phyloP scores from a whole-genome alignment of 345 rosid species.

The Gossypium australe region DNA sequence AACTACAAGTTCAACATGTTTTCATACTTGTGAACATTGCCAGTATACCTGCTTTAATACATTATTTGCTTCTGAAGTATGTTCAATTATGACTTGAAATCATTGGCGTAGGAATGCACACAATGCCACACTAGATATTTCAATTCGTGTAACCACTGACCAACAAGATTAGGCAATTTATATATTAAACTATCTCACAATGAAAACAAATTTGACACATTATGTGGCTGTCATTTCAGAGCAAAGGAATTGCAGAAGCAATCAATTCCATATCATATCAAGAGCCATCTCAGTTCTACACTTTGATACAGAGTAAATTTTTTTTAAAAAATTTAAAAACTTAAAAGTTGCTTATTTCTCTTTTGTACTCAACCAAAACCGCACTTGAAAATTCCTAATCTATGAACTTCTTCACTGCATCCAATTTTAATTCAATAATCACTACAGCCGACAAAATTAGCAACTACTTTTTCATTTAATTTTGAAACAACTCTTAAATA shows the following conservation, averaged over 20 bases:
- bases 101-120: too few relatives aligned
- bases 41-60: slow-evolving; percentile 72
- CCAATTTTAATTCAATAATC: slow-evolving; percentile 63
- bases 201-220: slow-evolving; percentile 9
- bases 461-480: not conserved
- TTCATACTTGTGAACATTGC: not conserved
- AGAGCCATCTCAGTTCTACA: slow-evolving; percentile 95
- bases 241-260: not conserved
- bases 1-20: not conserved
- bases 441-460: slow-evolving; percentile 13
- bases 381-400: slow-evolving; percentile 99
- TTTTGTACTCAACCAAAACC: slow-evolving; percentile 88
- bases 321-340: not conserved
- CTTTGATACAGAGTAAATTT: too few relatives aligned
- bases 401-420: slow-evolving; percentile 97
- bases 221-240: not conserved
- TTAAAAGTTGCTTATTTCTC: slow-evolving; percentile 67
- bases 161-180: slow-evolving; percentile 48
- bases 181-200: slow-evolving; percentile 66
- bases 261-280: slow-evolving; percentile 69
- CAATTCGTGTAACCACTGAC: too few relatives aligned
- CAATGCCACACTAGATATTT: too few relatives aligned
- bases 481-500: too few relatives aligned
- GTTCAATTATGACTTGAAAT: slow-evolving; percentile 37
- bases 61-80: slow-evolving; percentile 76